Conservation (phyloP, 2,329 filamentous ascomycete species). For the Diaporthe longicolla region DNA sequence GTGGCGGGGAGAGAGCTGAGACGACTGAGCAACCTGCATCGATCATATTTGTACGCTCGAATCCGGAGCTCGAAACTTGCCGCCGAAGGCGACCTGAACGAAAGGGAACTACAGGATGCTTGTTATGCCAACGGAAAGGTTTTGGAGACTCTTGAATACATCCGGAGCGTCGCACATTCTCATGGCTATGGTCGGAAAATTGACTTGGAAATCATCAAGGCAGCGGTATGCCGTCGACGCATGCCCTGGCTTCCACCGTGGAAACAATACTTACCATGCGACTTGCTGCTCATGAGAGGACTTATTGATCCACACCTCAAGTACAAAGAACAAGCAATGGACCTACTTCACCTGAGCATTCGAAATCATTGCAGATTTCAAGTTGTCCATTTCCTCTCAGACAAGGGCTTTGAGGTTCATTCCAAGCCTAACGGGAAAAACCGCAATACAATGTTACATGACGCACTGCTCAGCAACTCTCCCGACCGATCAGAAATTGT, state of each 20-base stretch:
- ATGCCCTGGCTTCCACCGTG: not conserved
- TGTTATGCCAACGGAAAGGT: not conserved
- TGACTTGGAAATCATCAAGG: not conserved
- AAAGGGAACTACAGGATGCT: no score
- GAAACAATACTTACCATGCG: not conserved
- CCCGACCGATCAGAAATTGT: not conserved
- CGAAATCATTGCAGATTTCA: not conserved
- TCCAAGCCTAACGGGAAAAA: not conserved
- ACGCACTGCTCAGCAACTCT: not conserved
- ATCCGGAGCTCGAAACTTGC: not conserved
- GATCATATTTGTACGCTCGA: not conserved
- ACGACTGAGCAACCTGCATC: not conserved
- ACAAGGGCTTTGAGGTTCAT: not conserved
- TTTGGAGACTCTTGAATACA: not conserved
- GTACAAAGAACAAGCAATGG: not conserved
- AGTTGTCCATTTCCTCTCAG: not conserved
- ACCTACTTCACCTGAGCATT: not conserved
- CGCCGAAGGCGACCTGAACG: not conserved
- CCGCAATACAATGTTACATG: not conserved
- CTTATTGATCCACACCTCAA: not conserved
- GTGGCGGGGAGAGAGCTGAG: not conserved
- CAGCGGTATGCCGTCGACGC: not conserved
- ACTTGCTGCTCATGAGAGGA: not conserved
- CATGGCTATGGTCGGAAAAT: not conserved
- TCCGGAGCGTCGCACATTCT: not conserved